Evolutionary conservation across 1,139 yeast species (phyloP).

Genomic region (Pichia cactophila): DNA sequence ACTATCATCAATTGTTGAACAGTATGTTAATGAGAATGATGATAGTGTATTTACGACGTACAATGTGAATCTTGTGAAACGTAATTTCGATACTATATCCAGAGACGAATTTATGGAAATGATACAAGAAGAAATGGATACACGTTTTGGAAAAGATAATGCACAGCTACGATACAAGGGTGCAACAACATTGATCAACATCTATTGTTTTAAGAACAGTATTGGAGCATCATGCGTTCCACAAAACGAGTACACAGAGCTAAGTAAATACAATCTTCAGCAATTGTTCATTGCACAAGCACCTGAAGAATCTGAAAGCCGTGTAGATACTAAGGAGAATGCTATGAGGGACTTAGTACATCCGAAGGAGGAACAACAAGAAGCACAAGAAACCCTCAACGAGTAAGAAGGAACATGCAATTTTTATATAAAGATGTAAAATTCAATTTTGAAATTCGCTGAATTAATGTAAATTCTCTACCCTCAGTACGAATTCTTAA

Average conservation of each 20-base stretch:
- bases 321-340: background rate
- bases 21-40: slow-evolving; percentile 8
- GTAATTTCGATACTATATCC: slow-evolving; percentile 70
- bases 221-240: slow-evolving; percentile 77
- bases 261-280: slow-evolving; percentile 54
- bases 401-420: background rate
- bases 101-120: slow-evolving; percentile 40
- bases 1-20: slow-evolving; percentile 30
- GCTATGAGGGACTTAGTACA: background rate
- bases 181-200: slow-evolving; percentile 69
- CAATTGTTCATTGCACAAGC: slow-evolving; percentile 39
- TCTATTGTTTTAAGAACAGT: slow-evolving; percentile 81
- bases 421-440: background rate
- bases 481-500: background rate
- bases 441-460: no score
- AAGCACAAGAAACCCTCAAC: background rate
- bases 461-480: background rate
- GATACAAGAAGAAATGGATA: slow-evolving; percentile 2
- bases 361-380: no score
- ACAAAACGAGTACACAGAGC: slow-evolving; percentile 41
- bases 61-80: slow-evolving; percentile 72
- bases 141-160: background rate
- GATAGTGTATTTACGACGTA: slow-evolving; percentile 36
- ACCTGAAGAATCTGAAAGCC: background rate
- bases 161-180: slow-evolving; percentile 64